Base-by-base conservation (phyloP, 1,139 yeast genomes). In the Yamadazyma triangularis region DNA sequence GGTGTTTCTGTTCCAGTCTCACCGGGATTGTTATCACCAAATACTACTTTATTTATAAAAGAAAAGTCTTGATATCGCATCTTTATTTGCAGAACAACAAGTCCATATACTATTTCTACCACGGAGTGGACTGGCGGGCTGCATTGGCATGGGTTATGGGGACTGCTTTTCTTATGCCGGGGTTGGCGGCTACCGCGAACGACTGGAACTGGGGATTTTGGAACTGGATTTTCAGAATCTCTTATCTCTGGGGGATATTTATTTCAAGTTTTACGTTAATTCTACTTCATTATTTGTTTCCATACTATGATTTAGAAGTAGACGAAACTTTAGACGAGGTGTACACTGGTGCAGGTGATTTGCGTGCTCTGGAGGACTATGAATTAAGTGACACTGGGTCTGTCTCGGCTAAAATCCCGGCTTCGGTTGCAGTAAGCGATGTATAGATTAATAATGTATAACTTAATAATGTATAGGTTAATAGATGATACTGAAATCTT, bases 71-170 rank as follows among this genome's bases (percentile, higher is more conserved):
- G 4, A 26, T 45, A 13, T 32, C 36, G 14, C 44, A 44, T 25
- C 38, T 45, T 16, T 45, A 42, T 33, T 30, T 28, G 18, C 32
- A 33, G 7, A 15, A 27, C 11, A 13, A 33, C 4, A 31, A 33
- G 5, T 46, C 47, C n/a, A 39, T 37, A 7, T 45, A 41, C 23
- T 40, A 36, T 27, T 64, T 50, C 38, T 38, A 45, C 26, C 29
- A 48, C n/a, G 71, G 71, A 8, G 31, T 57, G 31, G 61, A 65
- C 40, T 56, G 55, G 54, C 50, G 64, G 34, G 48, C 56, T 11
- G 35, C 56, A 11, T 33, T 42, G 10, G 50, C 60, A 13, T 58
- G 58, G 44, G 15, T 50, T 4, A 36, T 44, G 10, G 35, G 35
- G 20, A 32, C 35, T 10, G 35, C 12, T 6, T 32, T 32, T 12